Conservation (phyloP, 768 basidiomycete species). For the Boletus rubescentipes region DNA sequence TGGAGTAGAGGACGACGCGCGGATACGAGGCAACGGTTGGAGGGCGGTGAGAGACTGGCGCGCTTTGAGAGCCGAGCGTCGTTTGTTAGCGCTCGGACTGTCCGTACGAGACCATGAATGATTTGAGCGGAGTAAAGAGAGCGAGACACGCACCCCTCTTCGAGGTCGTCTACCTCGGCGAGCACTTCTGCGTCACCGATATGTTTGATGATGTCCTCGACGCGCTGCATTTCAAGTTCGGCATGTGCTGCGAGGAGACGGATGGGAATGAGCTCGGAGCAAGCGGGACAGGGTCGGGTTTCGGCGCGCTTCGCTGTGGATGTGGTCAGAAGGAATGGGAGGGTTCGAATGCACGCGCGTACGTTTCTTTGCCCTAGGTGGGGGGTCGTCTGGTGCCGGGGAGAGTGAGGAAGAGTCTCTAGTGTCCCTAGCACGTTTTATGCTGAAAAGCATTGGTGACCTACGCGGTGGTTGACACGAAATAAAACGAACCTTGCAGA, state of each 20-base stretch:
- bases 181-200: slow-evolving; percentile 62
- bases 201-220: slow-evolving; percentile 63
- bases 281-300: slow-evolving; percentile 73
- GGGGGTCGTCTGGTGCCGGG: slow-evolving; percentile 30
- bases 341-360: slow-evolving; percentile 20
- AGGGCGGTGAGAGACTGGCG: slow-evolving; percentile 38
- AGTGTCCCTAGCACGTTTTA: slow-evolving; percentile 43
- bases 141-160: slow-evolving; percentile 49
- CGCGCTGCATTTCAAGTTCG: slow-evolving; percentile 63
- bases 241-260: slow-evolving; percentile 67
- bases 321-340: neutral
- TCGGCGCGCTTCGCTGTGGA: slow-evolving; percentile 66
- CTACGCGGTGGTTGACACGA: neutral
- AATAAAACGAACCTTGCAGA: slow-evolving; percentile 29
- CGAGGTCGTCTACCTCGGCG: slow-evolving; percentile 46
- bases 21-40: slow-evolving; percentile 24
- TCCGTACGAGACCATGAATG: slow-evolving; percentile 30
- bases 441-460: slow-evolving; percentile 32
- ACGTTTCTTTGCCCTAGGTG: slow-evolving; percentile 50
- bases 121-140: slow-evolving; percentile 1
- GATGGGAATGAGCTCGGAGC: slow-evolving; percentile 68
- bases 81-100: slow-evolving; percentile 20
- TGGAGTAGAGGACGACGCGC: slow-evolving; percentile 19
- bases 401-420: slow-evolving; percentile 35
- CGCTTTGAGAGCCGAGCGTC: slow-evolving; percentile 47